phyloP scores from a whole-genome alignment of 164 flowering plant species.

The Kingdonia uniflora region DNA sequence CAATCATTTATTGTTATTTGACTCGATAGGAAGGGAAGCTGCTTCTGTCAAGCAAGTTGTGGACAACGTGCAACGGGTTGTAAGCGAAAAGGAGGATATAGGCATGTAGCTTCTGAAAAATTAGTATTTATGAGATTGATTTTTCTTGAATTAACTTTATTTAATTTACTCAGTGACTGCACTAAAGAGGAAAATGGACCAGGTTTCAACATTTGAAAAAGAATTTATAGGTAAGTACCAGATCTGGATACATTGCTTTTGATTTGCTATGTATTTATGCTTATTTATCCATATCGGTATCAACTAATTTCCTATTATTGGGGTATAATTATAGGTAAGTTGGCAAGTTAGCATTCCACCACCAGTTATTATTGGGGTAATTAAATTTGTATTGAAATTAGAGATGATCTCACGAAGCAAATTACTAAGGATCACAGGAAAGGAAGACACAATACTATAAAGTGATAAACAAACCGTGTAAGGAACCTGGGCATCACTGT shows the following conservation, averaged over 20 bases:
- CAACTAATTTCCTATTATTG: too few relatives aligned
- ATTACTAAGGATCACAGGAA: too few relatives aligned
- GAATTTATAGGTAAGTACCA: conserved; percentile 31
- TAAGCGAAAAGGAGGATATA: conserved; percentile 45
- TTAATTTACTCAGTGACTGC: conserved; percentile 25
- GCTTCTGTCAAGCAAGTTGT: conserved; percentile 32
- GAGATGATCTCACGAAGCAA: too few relatives aligned
- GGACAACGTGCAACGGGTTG: conserved; percentile 30
- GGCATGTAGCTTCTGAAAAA: conserved; percentile 30
- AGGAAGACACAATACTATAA: too few relatives aligned
- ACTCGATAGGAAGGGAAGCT: conserved; percentile 53
- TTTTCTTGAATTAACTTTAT: too few relatives aligned
- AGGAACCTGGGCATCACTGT: too few relatives aligned
- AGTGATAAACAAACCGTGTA: too few relatives aligned
- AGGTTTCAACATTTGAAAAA: conserved; percentile 25
- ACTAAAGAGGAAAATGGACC: conserved; percentile 41
- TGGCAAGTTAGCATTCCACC: too few relatives aligned
- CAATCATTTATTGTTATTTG: conserved; percentile 32
- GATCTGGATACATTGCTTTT: background rate
- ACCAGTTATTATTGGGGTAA: too few relatives aligned
- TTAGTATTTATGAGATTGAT: background rate
- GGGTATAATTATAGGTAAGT: too few relatives aligned
- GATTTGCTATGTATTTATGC: background rate
- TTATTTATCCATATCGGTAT: too few relatives aligned
- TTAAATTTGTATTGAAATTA: too few relatives aligned